These are phyloP conservation scores for Pseudopediastrum boryanum DNA, from an alignment of 139 green algal species.

Conservation along the genomic window DNA sequence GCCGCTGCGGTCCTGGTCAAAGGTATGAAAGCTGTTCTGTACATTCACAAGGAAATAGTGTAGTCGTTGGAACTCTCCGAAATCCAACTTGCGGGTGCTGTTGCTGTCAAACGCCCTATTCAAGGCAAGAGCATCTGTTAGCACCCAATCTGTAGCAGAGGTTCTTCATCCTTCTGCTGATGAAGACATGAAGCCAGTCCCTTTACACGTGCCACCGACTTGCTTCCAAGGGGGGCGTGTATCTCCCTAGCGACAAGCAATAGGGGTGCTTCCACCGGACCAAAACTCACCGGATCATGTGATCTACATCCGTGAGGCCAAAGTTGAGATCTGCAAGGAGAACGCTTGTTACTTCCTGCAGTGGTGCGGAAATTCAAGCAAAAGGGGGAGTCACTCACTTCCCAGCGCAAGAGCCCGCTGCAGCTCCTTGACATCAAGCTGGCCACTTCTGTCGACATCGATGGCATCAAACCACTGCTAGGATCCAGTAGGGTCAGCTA, in stretches of 20 bases:
- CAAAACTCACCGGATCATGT: not conserved
- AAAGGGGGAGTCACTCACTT: not conserved
- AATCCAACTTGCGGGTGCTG: constrained; percentile 36
- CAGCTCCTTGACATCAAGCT: constrained; percentile 38
- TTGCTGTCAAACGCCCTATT: constrained; percentile 45
- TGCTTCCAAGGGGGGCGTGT: not conserved
- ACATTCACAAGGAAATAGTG: constrained; percentile 63
- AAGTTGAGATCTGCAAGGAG: not conserved
- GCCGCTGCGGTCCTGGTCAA: constrained; percentile 38
- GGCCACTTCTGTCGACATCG: constrained; percentile 28
- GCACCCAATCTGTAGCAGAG: not conserved
- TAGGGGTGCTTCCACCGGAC: not conserved
- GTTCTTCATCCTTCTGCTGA: not conserved
- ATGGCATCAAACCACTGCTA: constrained; percentile 29
- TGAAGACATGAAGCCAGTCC: not conserved
- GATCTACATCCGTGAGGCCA: constrained; percentile 9
- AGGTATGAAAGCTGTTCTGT: constrained; percentile 40
- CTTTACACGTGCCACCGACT: not conserved
- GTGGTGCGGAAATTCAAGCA: not conserved
- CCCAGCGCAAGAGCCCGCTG: constrained; percentile 33
- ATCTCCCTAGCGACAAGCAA: too few relatives aligned
- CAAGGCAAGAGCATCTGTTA: not conserved
- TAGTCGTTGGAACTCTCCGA: constrained; percentile 48
- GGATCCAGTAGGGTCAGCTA: too few relatives aligned
- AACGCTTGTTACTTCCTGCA: not conserved